Percentiles rank a stretch among this genome's conserved stretches.
Evolutionary conservation across 1,284 basidiomycete species (phyloP).

Genomic region (Nidula niveotomentosa): DNA sequence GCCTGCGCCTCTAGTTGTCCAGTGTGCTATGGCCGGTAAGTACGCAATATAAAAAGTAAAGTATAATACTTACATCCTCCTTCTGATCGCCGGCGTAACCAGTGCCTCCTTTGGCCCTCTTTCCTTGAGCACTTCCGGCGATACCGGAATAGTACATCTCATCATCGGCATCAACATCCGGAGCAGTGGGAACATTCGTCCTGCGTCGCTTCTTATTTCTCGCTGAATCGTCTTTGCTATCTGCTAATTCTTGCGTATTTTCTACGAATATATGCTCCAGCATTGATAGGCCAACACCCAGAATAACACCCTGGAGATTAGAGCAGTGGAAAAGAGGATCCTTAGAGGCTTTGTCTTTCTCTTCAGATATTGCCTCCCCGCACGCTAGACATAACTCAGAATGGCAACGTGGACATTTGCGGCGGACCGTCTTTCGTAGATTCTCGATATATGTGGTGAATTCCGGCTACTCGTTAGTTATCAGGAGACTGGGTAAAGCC

Average conservation of each 20-base stretch:
- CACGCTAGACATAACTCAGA: constrained; percentile 81
- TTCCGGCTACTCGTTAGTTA: constrained; percentile 57
- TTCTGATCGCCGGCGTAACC: constrained; percentile 80
- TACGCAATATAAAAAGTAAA: constrained; percentile 2
- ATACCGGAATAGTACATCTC: constrained; percentile 46
- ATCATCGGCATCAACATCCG: constrained; percentile 43
- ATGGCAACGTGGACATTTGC: constrained; percentile 64
- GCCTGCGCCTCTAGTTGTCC: constrained; percentile 77
- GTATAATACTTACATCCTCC: constrained; percentile 73
- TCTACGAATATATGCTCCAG: constrained; percentile 70
- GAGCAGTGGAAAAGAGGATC: constrained; percentile 83
- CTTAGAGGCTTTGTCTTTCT: constrained; percentile 42
- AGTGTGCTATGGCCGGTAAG: constrained; percentile 49
- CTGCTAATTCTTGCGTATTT: constrained; percentile 44
- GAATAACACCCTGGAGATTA: constrained; percentile 81
- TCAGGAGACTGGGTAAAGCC: constrained; percentile 44
- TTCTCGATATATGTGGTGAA: constrained; percentile 72
- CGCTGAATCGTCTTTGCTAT: constrained; percentile 31
- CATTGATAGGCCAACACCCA: constrained; percentile 84
- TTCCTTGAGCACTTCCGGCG: constrained; percentile 33
- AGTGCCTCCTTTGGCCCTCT: constrained; percentile 72
- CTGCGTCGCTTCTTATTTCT: constrained; percentile 54
- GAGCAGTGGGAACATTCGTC: constrained; percentile 28
- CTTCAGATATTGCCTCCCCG: constrained; percentile 61
- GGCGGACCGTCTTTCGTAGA: constrained; percentile 55